A percentile compares a stretch with the other conserved stretches of the same genome.
Evolutionary conservation across 106 monocot species (phyloP).

Genomic region (Allium cepa): DNA sequence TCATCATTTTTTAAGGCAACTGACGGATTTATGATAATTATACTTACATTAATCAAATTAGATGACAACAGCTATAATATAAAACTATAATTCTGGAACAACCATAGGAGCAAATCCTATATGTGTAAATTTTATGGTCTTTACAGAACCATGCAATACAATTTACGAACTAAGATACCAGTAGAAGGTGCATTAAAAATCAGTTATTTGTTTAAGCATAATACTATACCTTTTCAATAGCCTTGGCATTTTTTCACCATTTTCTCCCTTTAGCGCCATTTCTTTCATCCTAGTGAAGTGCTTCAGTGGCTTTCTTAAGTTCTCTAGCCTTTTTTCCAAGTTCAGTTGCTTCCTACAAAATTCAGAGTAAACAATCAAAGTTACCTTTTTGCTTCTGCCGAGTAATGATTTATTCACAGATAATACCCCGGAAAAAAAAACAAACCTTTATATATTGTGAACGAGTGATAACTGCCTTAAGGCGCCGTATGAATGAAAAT

Average conservation of each 20-base stretch:
- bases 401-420: too few relatives aligned
- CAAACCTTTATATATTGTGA: conserved; percentile 97
- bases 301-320: too few relatives aligned
- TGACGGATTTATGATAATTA: not conserved
- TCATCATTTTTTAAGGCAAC: not conserved
- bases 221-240: conserved; percentile 69
- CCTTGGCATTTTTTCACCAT: conserved; percentile 98
- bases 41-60: too few relatives aligned
- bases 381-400: too few relatives aligned
- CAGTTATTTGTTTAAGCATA: not conserved
- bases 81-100: not conserved
- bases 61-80: not conserved
- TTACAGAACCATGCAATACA: not conserved
- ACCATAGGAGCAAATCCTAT: not conserved
- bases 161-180: not conserved
- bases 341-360: conserved; percentile 92
- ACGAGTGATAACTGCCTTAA: conserved; percentile 96
- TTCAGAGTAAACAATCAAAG: conserved; percentile 8
- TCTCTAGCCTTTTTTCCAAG: too few relatives aligned
- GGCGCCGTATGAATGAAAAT: conserved; percentile 80
- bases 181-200: not conserved
- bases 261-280: conserved; percentile 80
- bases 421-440: too few relatives aligned
- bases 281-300: conserved; percentile 85
- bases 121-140: not conserved